Percentiles rank a stretch among this genome's conserved stretches.
Evolutionary conservation across 495 filamentous ascomycete species (phyloP).

Genomic region (Trichoderma asperelloides): DNA sequence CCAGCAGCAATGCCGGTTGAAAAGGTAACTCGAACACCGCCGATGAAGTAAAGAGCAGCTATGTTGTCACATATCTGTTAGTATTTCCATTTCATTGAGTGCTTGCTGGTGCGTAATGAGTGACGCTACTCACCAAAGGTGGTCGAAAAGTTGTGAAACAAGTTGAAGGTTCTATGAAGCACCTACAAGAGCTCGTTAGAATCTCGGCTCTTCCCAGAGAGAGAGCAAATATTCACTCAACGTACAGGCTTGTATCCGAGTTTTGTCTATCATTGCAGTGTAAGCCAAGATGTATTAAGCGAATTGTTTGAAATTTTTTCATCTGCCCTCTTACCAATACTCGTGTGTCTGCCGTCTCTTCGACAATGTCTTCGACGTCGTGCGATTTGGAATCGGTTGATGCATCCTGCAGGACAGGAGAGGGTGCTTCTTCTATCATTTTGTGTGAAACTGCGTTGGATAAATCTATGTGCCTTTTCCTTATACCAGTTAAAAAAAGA

Average conservation of each 20-base stretch:
- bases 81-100: not conserved
- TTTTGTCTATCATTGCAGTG: not conserved
- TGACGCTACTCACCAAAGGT: not conserved
- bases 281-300: not conserved
- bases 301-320: not conserved
- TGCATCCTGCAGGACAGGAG: not conserved
- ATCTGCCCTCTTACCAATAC: not conserved
- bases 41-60: slow-evolving; percentile 4
- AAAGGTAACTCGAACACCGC: not conserved
- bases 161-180: not conserved
- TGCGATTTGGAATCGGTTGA: not conserved
- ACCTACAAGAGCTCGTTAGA: not conserved
- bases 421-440: not conserved
- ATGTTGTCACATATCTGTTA: not conserved
- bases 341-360: not conserved
- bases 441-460: not conserved
- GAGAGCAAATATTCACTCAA: not conserved
- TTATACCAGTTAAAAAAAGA: not conserved
- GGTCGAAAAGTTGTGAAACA: slow-evolving; percentile 3
- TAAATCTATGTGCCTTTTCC: not conserved
- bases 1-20: slow-evolving; percentile 1
- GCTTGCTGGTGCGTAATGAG: too few relatives aligned
- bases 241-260: slow-evolving; percentile 1
- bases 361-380: not conserved
- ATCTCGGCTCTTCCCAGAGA: not conserved